phyloP scores from a whole-genome alignment of 768 basidiomycete genomes.

The Phaeotremella skinneri region DNA sequence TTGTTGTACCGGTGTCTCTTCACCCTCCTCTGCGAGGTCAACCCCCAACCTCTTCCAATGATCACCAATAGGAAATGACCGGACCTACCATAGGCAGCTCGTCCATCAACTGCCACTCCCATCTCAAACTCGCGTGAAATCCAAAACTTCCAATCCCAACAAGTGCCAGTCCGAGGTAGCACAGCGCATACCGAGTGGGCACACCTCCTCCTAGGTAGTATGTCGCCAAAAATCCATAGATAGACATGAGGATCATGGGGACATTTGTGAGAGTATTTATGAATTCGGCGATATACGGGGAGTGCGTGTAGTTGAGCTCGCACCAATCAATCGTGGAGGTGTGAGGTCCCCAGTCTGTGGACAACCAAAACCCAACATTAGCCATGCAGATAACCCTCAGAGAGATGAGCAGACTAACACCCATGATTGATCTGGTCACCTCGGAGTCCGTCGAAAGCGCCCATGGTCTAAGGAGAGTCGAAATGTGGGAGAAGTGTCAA shows the following conservation, averaged over 20 bases:
- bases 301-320: conserved; percentile 75
- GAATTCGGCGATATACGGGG: conserved; percentile 73
- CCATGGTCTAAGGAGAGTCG: conserved; percentile 16
- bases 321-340: conserved; percentile 50
- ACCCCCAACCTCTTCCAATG: no score
- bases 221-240: conserved; percentile 56
- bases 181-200: conserved; percentile 50
- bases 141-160: conserved; percentile 74
- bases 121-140: conserved; percentile 74
- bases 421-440: conserved; percentile 38
- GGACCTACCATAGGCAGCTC: conserved; percentile 68
- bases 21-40: no score
- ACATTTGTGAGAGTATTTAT: conserved; percentile 73
- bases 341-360: conserved; percentile 47
- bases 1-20: no score
- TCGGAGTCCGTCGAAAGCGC: conserved; percentile 42
- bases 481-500: neutral
- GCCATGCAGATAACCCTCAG: neutral
- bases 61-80: no score
- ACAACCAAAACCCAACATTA: neutral
- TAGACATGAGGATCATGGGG: conserved; percentile 59
- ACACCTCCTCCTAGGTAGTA: conserved; percentile 47
- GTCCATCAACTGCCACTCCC: conserved; percentile 70
- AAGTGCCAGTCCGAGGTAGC: conserved; percentile 58
- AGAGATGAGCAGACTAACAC: conserved; percentile 26